Percentiles rank a stretch among this genome's conserved stretches.
phyloP scores from a whole-genome alignment of 768 basidiomycete species.

The Mycena venus region DNA sequence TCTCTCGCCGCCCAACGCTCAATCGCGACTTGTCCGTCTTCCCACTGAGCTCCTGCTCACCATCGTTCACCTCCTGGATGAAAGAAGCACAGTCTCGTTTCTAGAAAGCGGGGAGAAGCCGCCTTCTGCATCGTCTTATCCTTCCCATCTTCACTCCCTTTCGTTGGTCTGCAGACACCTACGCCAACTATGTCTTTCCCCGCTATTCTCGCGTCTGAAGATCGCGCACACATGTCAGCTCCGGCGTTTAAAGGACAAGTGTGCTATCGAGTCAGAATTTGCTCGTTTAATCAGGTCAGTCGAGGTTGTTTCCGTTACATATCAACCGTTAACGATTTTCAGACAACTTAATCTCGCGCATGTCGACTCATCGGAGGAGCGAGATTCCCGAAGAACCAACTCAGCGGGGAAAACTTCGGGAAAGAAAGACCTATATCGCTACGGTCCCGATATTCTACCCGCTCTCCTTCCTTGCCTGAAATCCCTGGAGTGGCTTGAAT shows the following conservation, averaged over 20 bases:
- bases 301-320: neutral
- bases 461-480: neutral
- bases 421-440: neutral
- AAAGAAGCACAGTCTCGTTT: neutral
- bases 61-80: neutral
- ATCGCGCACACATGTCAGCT: neutral
- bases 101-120: neutral
- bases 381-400: neutral
- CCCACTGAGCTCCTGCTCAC: slow-evolving; percentile 18
- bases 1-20: neutral
- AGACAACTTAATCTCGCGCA: slow-evolving; percentile 5
- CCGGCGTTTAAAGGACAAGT: neutral
- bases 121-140: no score
- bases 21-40: neutral
- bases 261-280: neutral
- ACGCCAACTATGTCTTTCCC: slow-evolving; percentile 9
- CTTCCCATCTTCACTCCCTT: slow-evolving; percentile 2
- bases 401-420: neutral
- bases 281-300: slow-evolving; percentile 2
- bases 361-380: neutral
- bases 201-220: slow-evolving; percentile 11
- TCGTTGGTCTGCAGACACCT: slow-evolving; percentile 1
- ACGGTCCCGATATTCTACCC: slow-evolving; percentile 6
- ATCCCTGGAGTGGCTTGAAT: slow-evolving; percentile 16
- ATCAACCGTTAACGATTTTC: neutral